Base-by-base conservation (phyloP, 257 asterid species). In the Gentiana straminea region DNA sequence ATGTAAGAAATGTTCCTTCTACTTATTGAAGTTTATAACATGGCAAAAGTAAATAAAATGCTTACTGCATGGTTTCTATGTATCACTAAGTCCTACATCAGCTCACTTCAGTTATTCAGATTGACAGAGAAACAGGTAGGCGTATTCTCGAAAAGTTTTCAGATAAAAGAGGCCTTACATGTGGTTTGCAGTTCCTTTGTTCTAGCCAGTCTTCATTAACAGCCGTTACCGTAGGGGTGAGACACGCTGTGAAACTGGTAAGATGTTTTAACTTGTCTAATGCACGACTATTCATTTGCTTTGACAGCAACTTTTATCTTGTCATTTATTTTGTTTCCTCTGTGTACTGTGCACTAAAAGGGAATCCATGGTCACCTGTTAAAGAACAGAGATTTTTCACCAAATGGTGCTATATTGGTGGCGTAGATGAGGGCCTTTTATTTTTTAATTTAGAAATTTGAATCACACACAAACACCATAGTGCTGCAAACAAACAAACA, bases 211-310 rank as follows among this genome's bases (percentile, higher is more conserved):
- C 89, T 63, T 81, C 98, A 56, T 64, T 83, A 83, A 60, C 68
- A 35, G 84, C 88, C 59, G 57, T 82, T 76, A 73, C 82, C 63
- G 45, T 70, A 73, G 97, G 97, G 57, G 54, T 83, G 79, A 81
- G 83, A 49, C 98, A 87, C 71, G 97, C 90, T 75, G 71, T 91
- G 69, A 79, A 80, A 69, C 78, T 91, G 95, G 98, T 91, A 85
- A 54, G 75, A 66, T 64, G 10, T 15, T 44, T 57, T 64, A 32
- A 51, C 35, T 3, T 8, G 53, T 12, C 32, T 35, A 56, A 43
- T 61, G 10, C 44, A 35, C 13, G 33, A 47, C 13, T 7, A 13
- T 15, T 44, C 13, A 2, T 7, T 34, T 8, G 45, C 1, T 54
- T 36, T 10, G 35, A 4, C 34, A 2, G 2, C 41, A 15, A 10